phyloP scores from a whole-genome alignment of 768 basidiomycete genomes.

The Dacryopinax spathularia region DNA sequence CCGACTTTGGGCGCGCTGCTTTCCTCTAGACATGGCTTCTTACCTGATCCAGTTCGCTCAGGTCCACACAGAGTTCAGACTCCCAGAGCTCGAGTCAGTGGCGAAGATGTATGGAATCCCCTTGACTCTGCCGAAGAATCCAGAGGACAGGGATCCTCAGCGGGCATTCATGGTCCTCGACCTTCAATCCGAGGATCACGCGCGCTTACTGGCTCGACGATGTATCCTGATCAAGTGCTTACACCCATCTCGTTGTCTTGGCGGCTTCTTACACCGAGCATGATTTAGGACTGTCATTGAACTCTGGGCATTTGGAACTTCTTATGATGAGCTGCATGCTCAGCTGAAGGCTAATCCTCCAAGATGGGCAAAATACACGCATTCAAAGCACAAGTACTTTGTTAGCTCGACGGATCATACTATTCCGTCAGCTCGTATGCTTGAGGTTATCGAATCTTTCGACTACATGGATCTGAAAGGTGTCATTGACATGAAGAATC shows the following conservation, averaged over 20 bases:
- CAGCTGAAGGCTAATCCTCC: constrained; percentile 29
- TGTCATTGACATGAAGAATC: constrained; percentile 64
- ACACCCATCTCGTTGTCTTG: constrained; percentile 4
- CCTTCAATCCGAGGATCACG: constrained; percentile 59
- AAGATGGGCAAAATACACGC: constrained; percentile 45
- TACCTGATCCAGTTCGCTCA: constrained; percentile 70
- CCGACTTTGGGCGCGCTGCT: background rate
- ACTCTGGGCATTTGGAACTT: constrained; percentile 55
- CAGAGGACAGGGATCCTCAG: constrained; percentile 36
- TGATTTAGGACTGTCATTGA: constrained; percentile 24
- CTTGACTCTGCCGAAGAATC: constrained; percentile 34
- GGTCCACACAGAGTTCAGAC: constrained; percentile 63
- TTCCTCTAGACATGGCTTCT: background rate
- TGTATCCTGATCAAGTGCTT: constrained; percentile 74
- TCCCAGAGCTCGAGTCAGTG: constrained; percentile 69
- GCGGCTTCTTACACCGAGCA: background rate
- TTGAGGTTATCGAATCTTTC: constrained; percentile 61
- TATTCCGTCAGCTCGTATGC: constrained; percentile 52
- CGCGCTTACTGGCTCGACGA: constrained; percentile 52
- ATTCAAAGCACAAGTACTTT: constrained; percentile 69
- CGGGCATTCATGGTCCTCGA: constrained; percentile 63
- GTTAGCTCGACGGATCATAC: constrained; percentile 63
- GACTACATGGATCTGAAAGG: constrained; percentile 72
- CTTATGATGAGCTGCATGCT: constrained; percentile 57
- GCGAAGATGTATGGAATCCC: constrained; percentile 58